Percentiles rank a stretch among this genome's conserved stretches.
phyloP scores from a whole-genome alignment of 495 filamentous ascomycete genomes.

The Penicillium taxi region DNA sequence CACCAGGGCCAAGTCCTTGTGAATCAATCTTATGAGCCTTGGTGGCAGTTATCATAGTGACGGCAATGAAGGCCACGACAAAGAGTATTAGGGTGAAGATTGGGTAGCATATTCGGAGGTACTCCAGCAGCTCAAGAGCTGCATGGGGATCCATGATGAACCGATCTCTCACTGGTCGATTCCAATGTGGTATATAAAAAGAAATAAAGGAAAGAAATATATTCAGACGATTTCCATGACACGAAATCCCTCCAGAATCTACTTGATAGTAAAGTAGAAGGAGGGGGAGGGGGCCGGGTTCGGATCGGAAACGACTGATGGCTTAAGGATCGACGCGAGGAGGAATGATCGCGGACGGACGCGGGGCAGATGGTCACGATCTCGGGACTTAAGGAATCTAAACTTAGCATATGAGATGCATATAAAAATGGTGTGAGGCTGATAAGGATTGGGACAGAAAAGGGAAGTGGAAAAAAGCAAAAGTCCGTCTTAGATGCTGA shows the following conservation, averaged over 20 bases:
- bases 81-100: conserved; percentile 63
- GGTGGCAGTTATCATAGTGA: conserved; percentile 50
- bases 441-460: too few species aligned
- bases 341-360: conserved; percentile 18
- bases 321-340: conserved; percentile 22
- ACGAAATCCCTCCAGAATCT: conserved; percentile 10
- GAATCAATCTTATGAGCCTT: conserved; percentile 31
- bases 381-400: conserved; percentile 3
- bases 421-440: too few species aligned
- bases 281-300: conserved; percentile 9
- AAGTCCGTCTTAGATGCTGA: too few species aligned
- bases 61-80: conserved; percentile 52
- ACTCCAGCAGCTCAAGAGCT: conserved; percentile 39
- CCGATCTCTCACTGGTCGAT: too few species aligned
- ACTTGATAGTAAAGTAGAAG: conserved; percentile 2
- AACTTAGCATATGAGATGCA: background rate
- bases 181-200: too few species aligned
- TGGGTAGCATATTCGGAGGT: conserved; percentile 55
- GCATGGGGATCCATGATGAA: conserved; percentile 32
- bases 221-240: conserved; percentile 40
- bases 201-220: conserved; percentile 5
- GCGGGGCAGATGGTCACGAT: conserved; percentile 13
- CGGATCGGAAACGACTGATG: conserved; percentile 19
- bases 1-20: conserved; percentile 57
- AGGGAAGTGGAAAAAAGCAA: too few species aligned